Evolutionary conservation across 768 basidiomycete species (phyloP), one percentile per base, ranked within the genome.

Genomic region (Xanthoconium stramineum): DNA sequence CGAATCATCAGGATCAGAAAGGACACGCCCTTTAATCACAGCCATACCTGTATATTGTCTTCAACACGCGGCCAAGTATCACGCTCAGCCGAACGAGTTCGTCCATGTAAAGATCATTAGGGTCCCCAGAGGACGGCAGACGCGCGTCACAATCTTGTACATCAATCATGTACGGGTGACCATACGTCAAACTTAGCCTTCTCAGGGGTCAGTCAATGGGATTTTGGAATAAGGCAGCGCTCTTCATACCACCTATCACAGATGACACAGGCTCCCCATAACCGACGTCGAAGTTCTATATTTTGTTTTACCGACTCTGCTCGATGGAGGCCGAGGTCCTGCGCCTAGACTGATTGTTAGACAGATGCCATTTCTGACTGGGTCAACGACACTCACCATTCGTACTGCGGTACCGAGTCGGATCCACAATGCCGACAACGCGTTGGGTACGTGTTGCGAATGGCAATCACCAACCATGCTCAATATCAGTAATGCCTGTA

Each of bases 251-350:
- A 97, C 75, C 96, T 80, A 72, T 99, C 96, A 62, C 88, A 86
- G 62, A 98, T 92, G 52, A 98, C 85, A 74, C 96, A 98, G 38
- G 86, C 86, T 24, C 87, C 92, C 97, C 97, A 99, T 37, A 99
- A 77, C 50, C 97, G 81, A 57, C 97, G 81, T 51, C 94, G 79
- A 42, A 94, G 78, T 70, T 95, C 95, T 47, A 98, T 83, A 59
- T 86, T 82, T 68, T 88, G 86, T 63, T 85, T 89, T 42, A 88
- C 85, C 1, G 88, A 86, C 69, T 95, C 93, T 44, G 95, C 91
- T 28, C 97, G 83, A 71, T 98, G 96, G 49, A 99, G 74, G 4
- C 97, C 97, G 30, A 99, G 79, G 68, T 98, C 96, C 75, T 99
- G 97, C 5, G 96, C 97, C 94, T 94, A 60, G 30, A 59, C 14